Evolutionary conservation across 2,329 filamentous ascomycete genomes (phyloP).

Genomic region (Alternaria postmessia): DNA sequence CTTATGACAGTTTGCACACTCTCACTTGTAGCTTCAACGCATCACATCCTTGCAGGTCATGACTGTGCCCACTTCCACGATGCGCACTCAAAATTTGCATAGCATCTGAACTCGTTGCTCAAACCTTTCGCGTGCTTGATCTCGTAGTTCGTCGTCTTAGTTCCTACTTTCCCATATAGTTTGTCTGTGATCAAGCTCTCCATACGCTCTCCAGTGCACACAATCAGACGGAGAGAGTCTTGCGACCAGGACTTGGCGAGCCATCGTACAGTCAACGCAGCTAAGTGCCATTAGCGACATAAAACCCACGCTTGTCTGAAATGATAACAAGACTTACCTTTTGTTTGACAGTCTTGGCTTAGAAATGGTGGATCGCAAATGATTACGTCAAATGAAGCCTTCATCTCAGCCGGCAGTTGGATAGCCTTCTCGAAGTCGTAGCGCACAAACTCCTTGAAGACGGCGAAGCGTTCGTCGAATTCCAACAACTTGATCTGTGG

Average conservation of each 20-base stretch:
- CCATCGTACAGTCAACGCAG: constrained; percentile 78
- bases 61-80: constrained; percentile 48
- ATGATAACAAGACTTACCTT: constrained; percentile 59
- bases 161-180: constrained; percentile 71
- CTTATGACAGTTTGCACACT: neutral
- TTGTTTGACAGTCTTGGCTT: constrained; percentile 81
- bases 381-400: constrained; percentile 71
- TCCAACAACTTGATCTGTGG: constrained; percentile 75
- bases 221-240: constrained; percentile 60
- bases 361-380: constrained; percentile 83
- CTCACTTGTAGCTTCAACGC: neutral
- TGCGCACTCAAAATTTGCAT: constrained; percentile 76
- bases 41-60: constrained; percentile 10
- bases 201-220: constrained; percentile 83
- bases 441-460: constrained; percentile 76
- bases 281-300: constrained; percentile 52
- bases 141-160: constrained; percentile 72
- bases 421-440: constrained; percentile 78
- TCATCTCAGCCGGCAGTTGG: constrained; percentile 69
- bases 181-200: constrained; percentile 65
- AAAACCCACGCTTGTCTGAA: neutral
- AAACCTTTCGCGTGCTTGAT: constrained; percentile 74
- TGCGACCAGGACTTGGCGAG: constrained; percentile 63
- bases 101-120: constrained; percentile 83
- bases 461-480: constrained; percentile 74